Evolutionary conservation across 768 basidiomycete genomes (phyloP).

Genomic region (Asterophora lycoperdoides): DNA sequence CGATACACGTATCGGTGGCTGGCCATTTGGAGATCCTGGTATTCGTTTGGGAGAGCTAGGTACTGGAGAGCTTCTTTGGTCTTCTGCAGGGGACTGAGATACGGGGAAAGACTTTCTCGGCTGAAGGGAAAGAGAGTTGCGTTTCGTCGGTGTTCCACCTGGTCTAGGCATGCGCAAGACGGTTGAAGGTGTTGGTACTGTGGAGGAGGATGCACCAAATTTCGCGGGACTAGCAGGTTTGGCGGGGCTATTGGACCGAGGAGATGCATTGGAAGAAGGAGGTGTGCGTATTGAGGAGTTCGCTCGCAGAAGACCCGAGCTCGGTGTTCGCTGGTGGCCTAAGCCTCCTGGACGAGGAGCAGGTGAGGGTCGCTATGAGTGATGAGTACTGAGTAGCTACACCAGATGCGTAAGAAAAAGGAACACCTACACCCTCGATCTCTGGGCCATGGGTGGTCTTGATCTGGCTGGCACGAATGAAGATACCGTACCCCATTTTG

Average conservation of each 20-base stretch:
- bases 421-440: conserved; percentile 22
- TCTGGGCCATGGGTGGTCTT: conserved; percentile 53
- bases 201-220: conserved; percentile 24
- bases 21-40: conserved; percentile 19
- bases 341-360: conserved; percentile 25
- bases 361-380: conserved; percentile 22
- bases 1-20: conserved; percentile 31
- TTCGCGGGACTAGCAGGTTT: conserved; percentile 59
- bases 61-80: conserved; percentile 26
- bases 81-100: conserved; percentile 40
- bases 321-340: conserved; percentile 63
- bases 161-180: conserved; percentile 21
- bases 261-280: conserved; percentile 47
- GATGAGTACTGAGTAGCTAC: conserved; percentile 7
- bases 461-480: conserved; percentile 84
- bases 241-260: conserved; percentile 63
- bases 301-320: conserved; percentile 37
- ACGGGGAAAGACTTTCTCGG: conserved; percentile 44
- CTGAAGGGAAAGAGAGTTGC: conserved; percentile 43
- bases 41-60: conserved; percentile 28
- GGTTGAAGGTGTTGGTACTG: conserved; percentile 20
- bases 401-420: not conserved
- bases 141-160: conserved; percentile 56
- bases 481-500: conserved; percentile 74
- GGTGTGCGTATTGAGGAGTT: conserved; percentile 33